Evolutionary conservation across 768 basidiomycete genomes (phyloP).

Genomic region (Paxillus rubicundulus): DNA sequence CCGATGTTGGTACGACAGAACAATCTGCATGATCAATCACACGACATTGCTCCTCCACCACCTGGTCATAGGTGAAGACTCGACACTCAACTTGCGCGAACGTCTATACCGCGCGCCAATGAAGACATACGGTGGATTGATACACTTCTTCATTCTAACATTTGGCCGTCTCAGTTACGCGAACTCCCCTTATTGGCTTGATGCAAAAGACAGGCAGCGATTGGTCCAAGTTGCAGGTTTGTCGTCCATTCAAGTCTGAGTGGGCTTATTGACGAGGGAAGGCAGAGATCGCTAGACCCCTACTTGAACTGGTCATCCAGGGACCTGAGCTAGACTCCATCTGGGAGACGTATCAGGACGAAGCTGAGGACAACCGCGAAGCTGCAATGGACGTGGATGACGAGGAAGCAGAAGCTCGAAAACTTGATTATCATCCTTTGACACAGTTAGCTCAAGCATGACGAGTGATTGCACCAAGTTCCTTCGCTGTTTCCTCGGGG

Average conservation of each 20-base stretch:
- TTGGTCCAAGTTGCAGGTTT: constrained; percentile 49
- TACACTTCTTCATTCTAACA: constrained; percentile 71
- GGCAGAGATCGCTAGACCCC: constrained; percentile 55
- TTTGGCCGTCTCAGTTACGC: constrained; percentile 75
- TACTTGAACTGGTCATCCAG: constrained; percentile 66
- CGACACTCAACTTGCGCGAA: constrained; percentile 51
- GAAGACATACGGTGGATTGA: constrained; percentile 58
- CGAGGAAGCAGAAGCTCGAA: constrained; percentile 45
- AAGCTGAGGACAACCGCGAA: constrained; percentile 40
- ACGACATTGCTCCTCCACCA: constrained; percentile 60
- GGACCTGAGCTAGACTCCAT: constrained; percentile 68
- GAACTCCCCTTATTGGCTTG: constrained; percentile 61
- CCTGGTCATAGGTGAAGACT: constrained; percentile 50
- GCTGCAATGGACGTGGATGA: constrained; percentile 51
- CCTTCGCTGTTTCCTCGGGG: neutral
- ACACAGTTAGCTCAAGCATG: constrained; percentile 2
- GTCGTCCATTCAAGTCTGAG: constrained; percentile 13
- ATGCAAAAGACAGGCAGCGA: constrained; percentile 36
- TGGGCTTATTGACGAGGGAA: constrained; percentile 5
- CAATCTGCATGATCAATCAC: constrained; percentile 49
- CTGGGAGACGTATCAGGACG: constrained; percentile 58
- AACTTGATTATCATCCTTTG: constrained; percentile 10
- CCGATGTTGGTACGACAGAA: constrained; percentile 35
- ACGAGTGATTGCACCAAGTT: neutral
- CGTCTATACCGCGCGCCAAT: constrained; percentile 55